Evolutionary conservation across 495 filamentous ascomycete genomes (phyloP).

Genomic region (Penicillium subrubescens): DNA sequence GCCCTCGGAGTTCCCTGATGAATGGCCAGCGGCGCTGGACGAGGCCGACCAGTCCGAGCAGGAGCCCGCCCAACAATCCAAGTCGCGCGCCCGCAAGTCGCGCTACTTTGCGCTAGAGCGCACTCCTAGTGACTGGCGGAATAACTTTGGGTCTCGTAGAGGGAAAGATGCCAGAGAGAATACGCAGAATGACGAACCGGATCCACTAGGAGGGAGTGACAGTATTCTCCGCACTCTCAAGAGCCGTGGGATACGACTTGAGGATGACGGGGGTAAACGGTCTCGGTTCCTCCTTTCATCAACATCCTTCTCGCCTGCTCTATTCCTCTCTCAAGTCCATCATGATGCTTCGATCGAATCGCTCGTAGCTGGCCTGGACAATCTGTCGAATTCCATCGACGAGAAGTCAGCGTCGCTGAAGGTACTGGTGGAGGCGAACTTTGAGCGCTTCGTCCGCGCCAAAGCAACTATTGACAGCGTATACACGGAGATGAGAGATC

Average conservation of each 20-base stretch:
- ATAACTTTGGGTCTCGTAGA: slow-evolving; percentile 69
- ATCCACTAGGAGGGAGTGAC: slow-evolving; percentile 78
- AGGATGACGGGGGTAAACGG: slow-evolving; percentile 78
- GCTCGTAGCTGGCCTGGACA: slow-evolving; percentile 76
- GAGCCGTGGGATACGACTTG: slow-evolving; percentile 74
- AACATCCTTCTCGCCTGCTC: slow-evolving; percentile 88
- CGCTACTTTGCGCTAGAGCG: slow-evolving; percentile 83
- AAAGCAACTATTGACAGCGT: slow-evolving; percentile 98
- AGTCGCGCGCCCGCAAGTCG: slow-evolving; percentile 66
- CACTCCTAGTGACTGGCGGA: slow-evolving; percentile 65
- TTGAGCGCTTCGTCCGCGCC: slow-evolving; percentile 93
- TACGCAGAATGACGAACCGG: slow-evolving; percentile 86
- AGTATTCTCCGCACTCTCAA: slow-evolving; percentile 83
- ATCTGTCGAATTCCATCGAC: slow-evolving; percentile 86
- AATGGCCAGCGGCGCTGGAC: slow-evolving; percentile 85
- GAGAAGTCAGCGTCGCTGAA: slow-evolving; percentile 96
- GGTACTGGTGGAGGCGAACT: slow-evolving; percentile 93
- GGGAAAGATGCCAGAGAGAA: slow-evolving; percentile 70
- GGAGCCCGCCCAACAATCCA: slow-evolving; percentile 51
- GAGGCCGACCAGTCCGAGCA: slow-evolving; percentile 70
- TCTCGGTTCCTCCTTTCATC: slow-evolving; percentile 94
- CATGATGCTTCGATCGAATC: slow-evolving; percentile 76
- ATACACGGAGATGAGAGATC: slow-evolving; percentile 95
- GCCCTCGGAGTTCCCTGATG: slow-evolving; percentile 71
- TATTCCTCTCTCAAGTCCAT: slow-evolving; percentile 92